Evolutionary conservation across 768 basidiomycete genomes (phyloP).

Genomic region (Pleurotus tuoliensis): DNA sequence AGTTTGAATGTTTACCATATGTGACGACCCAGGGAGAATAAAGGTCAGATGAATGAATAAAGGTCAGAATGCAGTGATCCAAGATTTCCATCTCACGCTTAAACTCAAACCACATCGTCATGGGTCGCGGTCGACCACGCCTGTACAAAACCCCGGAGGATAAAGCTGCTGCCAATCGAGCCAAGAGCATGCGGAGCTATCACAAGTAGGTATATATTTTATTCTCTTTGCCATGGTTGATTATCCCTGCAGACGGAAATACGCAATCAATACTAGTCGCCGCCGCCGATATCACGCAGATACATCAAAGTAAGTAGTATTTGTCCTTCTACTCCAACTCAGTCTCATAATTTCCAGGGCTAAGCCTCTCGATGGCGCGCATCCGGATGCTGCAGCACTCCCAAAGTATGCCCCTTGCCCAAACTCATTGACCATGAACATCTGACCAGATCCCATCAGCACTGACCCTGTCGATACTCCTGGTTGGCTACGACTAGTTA

Average conservation of each 20-base stretch:
- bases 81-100: neutral
- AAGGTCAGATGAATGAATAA: neutral
- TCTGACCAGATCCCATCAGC: neutral
- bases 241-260: neutral
- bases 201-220: slow-evolving; percentile 10
- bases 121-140: slow-evolving; percentile 7
- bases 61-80: neutral
- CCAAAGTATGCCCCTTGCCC: neutral
- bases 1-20: neutral
- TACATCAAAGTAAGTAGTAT: neutral
- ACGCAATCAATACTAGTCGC: neutral
- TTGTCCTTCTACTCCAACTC: neutral
- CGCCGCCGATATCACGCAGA: neutral
- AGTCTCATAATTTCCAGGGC: neutral
- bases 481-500: neutral
- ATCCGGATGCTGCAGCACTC: neutral
- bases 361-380: neutral
- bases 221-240: neutral
- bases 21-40: neutral
- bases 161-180: slow-evolving; percentile 10
- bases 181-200: slow-evolving; percentile 14
- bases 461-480: neutral
- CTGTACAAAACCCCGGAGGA: slow-evolving; percentile 10
- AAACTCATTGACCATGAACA: neutral
- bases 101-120: neutral